phyloP scores from a whole-genome alignment of 495 filamentous ascomycete species.

The Lasiosphaeria miniovina region DNA sequence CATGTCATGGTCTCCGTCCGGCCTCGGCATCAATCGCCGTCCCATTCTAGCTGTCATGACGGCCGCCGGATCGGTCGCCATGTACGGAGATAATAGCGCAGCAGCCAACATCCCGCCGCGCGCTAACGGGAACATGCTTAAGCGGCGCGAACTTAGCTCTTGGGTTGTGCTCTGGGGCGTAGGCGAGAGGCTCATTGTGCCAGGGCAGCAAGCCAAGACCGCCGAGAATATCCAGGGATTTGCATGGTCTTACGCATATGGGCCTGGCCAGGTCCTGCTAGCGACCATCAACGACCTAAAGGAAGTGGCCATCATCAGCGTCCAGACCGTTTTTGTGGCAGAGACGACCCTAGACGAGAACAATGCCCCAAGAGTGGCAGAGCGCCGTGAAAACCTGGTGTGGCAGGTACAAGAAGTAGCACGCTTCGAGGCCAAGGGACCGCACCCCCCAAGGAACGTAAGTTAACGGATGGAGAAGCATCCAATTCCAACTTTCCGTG shows the following conservation, averaged over 20 bases:
- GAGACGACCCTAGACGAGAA: conserved; percentile 16
- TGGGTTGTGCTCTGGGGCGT: conserved; percentile 46
- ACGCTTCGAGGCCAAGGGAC: conserved; percentile 40
- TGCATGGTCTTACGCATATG: conserved; percentile 44
- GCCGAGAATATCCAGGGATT: conserved; percentile 43
- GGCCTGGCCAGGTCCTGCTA: conserved; percentile 34
- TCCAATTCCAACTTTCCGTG: background rate
- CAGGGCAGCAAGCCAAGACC: conserved; percentile 29
- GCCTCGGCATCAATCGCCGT: conserved; percentile 42
- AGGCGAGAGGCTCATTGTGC: conserved; percentile 46
- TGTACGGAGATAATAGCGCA: conserved; percentile 43
- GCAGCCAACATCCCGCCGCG: conserved; percentile 22
- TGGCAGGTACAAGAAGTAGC: conserved; percentile 45
- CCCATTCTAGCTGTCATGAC: conserved; percentile 43
- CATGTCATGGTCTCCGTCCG: conserved; percentile 45
- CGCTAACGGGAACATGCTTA: conserved; percentile 29
- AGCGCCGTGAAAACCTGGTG: conserved; percentile 23
- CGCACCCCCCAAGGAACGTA: conserved; percentile 37
- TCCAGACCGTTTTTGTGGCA: conserved; percentile 27
- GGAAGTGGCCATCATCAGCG: conserved; percentile 42
- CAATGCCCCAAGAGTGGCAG: background rate
- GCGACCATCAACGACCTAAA: conserved; percentile 42
- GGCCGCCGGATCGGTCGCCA: conserved; percentile 36
- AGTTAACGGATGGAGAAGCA: conserved; percentile 10
- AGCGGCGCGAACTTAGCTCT: conserved; percentile 25